Base-by-base conservation (phyloP, 441 rosid species). In the Euphorbia celastroides region DNA sequence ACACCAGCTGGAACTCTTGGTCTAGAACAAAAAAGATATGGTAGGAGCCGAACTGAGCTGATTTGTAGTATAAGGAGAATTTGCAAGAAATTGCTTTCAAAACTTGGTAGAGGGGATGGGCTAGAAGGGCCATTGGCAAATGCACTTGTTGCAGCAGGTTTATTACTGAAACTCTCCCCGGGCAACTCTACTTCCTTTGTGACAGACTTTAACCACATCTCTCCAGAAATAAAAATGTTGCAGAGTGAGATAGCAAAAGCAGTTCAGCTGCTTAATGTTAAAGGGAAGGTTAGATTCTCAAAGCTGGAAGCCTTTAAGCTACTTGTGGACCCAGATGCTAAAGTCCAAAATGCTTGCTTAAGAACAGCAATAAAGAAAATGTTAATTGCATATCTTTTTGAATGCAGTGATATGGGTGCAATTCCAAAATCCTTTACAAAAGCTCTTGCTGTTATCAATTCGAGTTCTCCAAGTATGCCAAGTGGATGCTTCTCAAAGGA, bases 241-340 rank as follows among this genome's bases (percentile, higher is more conserved):
- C 97, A 93, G 80, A 75, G 79, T 58, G 95, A 93, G 62, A 85
- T 89, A 69, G 76, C 77, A 48, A 91, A 88, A 77, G 97, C 97
- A 17, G 42, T 89, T 30, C 78, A 75, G 85, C 72, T 81, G 60
- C 83, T 93, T 56, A 71, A 64, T 1, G 23, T n/a, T 5, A 48
- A 75, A 64, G 70, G 70, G 55, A 81, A 80, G 67, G 80, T 87
- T 57, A 79, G 82, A 74, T 48, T 79, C 13, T 60, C 57, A 17
- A 88, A 88, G 82, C 75, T 93, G 69, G 76, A 81, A 70, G 75
- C 68, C 41, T 62, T 93, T 78, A 79, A 83, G 80, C 66, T 54
- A 70, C 62, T 88, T 46, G 79, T 91, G 58, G 92, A 86, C 41
- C 89, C 84, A 14, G 64, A 76, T 65, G 76, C 79, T 26, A 72